Percentiles rank a stretch among this genome's conserved stretches.
Evolutionary conservation across 2,329 filamentous ascomycete genomes (phyloP).

Genomic region (Epichloe bromicola): DNA sequence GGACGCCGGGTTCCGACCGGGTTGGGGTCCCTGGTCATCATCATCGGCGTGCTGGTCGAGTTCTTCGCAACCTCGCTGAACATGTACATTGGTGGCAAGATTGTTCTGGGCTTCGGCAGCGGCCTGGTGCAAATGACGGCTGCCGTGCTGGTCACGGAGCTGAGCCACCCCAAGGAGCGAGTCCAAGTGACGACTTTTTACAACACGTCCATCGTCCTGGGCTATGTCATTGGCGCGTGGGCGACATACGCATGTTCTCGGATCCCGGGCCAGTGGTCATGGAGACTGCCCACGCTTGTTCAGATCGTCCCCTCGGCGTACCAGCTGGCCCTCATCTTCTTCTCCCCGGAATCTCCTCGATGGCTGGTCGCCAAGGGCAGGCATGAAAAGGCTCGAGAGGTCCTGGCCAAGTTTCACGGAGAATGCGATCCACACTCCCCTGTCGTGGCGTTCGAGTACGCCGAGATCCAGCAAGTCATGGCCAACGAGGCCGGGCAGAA

Average conservation of each 20-base stretch:
- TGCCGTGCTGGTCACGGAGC: conserved; percentile 28
- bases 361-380: conserved; percentile 42
- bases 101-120: conserved; percentile 23
- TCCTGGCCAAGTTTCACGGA: conserved; percentile 39
- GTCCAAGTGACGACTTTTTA: conserved; percentile 25
- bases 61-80: conserved; percentile 21
- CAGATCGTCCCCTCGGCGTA: conserved; percentile 32
- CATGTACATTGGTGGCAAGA: conserved; percentile 26
- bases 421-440: conserved; percentile 30
- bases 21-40: conserved; percentile 26
- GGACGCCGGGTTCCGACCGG: conserved; percentile 23
- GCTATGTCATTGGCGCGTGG: conserved; percentile 25
- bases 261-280: conserved; percentile 27
- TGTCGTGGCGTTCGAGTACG: conserved; percentile 33
- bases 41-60: conserved; percentile 23
- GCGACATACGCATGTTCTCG: conserved; percentile 20
- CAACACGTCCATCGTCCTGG: conserved; percentile 27
- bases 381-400: conserved; percentile 33
- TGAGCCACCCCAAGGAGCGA: conserved; percentile 28
- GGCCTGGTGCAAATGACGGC: conserved; percentile 28
- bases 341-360: conserved; percentile 47
- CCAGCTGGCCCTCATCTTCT: conserved; percentile 31
- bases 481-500: conserved; percentile 16
- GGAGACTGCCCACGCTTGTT: conserved; percentile 39
- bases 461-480: conserved; percentile 36